These are phyloP conservation scores for Apophysomyces ossiformis DNA, from an alignment of 371 early-diverging fungal species.

Conservation along the genomic window DNA sequence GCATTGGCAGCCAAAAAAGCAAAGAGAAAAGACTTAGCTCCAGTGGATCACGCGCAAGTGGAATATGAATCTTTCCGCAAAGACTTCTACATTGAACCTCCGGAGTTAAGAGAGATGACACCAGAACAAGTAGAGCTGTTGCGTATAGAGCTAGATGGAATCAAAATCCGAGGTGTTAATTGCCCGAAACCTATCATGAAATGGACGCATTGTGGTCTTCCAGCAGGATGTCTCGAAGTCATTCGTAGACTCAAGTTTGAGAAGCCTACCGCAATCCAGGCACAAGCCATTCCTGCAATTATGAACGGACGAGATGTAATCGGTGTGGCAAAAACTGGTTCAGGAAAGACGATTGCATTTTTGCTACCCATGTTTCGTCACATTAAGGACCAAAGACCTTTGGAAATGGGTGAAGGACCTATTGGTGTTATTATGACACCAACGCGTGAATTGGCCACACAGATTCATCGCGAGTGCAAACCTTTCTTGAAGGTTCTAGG, in stretches of 20 bases:
- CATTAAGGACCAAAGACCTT: constrained; percentile 92
- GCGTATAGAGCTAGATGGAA: constrained; percentile 89
- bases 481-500: constrained; percentile 85
- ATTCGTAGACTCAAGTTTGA: constrained; percentile 86
- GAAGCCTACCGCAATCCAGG: constrained; percentile 94
- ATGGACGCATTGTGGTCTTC: constrained; percentile 97
- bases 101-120: constrained; percentile 84
- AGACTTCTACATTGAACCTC: constrained; percentile 96
- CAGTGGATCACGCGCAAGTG: constrained; percentile 87
- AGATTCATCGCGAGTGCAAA: constrained; percentile 94
- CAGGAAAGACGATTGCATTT: constrained; percentile 98
- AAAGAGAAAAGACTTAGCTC: constrained; percentile 92
- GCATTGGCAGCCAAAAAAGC: constrained; percentile 81
- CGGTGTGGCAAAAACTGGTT: constrained; percentile 99
- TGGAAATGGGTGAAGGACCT: constrained; percentile 90
- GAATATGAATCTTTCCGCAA: constrained; percentile 92
- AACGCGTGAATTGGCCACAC: constrained; percentile 98
- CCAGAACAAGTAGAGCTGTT: constrained; percentile 84
- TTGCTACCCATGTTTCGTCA: constrained; percentile 96
- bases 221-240: constrained; percentile 71
- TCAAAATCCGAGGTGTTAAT: constrained; percentile 87
- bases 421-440: constrained; percentile 98
- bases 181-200: constrained; percentile 94
- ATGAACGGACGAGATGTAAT: constrained; percentile 98
- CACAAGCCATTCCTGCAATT: constrained; percentile 97